Evolutionary conservation across 768 basidiomycete species (phyloP).

Genomic region (Tulasnella calospora): DNA sequence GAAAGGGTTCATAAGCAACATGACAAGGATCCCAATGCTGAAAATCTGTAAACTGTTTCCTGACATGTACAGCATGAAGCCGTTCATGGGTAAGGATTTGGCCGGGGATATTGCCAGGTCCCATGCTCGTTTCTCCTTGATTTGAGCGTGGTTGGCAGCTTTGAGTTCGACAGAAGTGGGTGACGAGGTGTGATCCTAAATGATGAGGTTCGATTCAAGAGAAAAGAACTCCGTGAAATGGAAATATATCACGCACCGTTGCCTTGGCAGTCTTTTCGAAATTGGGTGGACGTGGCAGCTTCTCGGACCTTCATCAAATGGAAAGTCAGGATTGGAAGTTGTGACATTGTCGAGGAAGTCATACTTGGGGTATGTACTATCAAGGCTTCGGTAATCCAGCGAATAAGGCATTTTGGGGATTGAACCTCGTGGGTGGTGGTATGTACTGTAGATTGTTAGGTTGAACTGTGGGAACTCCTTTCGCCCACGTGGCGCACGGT

Average conservation of each 20-base stretch:
- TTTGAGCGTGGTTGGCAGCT: slow-evolving; percentile 26
- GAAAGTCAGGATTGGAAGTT: neutral
- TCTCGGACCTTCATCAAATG: neutral
- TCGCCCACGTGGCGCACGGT: neutral
- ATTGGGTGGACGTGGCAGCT: slow-evolving; percentile 12
- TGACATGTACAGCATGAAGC: slow-evolving; percentile 98
- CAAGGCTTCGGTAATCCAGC: neutral
- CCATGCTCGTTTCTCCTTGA: slow-evolving; percentile 80
- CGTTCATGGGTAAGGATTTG: slow-evolving; percentile 93
- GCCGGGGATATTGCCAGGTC: slow-evolving; percentile 78
- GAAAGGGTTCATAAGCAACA: slow-evolving; percentile 82
- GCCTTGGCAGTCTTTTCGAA: neutral
- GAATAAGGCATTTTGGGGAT: neutral
- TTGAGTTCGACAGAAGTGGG: neutral
- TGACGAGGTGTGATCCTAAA: neutral
- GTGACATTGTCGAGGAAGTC: neutral
- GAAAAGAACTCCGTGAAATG: neutral
- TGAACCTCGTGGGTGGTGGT: neutral
- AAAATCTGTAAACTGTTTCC: slow-evolving; percentile 94
- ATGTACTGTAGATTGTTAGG: neutral
- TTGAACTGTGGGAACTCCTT: neutral
- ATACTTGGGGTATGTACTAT: slow-evolving; percentile 6
- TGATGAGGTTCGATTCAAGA: neutral
- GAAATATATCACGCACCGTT: neutral
- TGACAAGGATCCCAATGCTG: slow-evolving; percentile 93